Evolutionary conservation across 192 early-diverging fungal species (phyloP), one percentile per base, ranked within the genome.

Genomic region (Phycomyces blakesleeanus): DNA sequence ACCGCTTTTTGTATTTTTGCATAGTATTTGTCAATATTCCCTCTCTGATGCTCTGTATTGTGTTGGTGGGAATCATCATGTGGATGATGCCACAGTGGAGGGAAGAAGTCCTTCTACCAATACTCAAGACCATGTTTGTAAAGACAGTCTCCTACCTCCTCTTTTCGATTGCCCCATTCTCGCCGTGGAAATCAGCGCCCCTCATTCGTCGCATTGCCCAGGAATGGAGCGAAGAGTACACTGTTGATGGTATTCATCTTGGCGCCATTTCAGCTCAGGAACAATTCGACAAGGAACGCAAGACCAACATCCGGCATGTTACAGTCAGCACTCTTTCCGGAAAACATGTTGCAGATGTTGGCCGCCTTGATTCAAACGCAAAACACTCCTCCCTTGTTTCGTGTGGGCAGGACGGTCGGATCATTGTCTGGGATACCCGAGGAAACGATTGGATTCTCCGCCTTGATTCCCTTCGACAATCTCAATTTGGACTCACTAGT

Each of bases 211-310:
- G 49, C 18, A 20, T 22, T 49, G 24, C 59, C 40, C 57, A 59
- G 18, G 15, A 47, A 47, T 47, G 44, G 44, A n/a, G 15, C 3
- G n/a, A 51, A 12, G 70, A 72, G 24, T 72, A 72, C 24, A 64
- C 59, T 20, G 55, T 41, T 21, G 59, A 72, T 24, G 70, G 70
- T 27, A 55, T 60, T 16, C 58, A 72, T 51, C 42, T 55, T 14
- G 70, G 70, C 12, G 70, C 70, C 15, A 72, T 72, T 18, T 66
- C 70, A 15, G 29, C 55, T 2, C 70, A 72, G 55, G 21, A 47
- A 24, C 59, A 51, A 38, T 61, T 57, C n/a, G 56, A 65, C 6
- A 53, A 51, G 21, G 63, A 61, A 52, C 59, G 60, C 24, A 61
- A 61, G n/a, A 61, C 34, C 21, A 50, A 37, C 20, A 34, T 66